Percentiles rank a stretch among this genome's conserved stretches.
Evolutionary conservation across 805 yeast species (phyloP).

Genomic region (Kodamaea hsintzibuensis): DNA sequence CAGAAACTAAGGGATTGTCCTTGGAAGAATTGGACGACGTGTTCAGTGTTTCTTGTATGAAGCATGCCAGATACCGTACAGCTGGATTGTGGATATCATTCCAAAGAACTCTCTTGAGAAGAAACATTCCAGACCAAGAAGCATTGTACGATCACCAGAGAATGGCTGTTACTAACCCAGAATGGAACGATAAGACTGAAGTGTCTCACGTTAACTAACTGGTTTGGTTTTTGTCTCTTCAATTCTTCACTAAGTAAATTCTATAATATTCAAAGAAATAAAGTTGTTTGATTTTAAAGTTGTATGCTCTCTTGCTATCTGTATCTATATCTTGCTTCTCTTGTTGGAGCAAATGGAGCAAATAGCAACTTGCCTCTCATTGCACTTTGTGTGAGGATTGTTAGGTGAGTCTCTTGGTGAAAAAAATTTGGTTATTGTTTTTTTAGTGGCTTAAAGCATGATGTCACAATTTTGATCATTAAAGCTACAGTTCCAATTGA

Average conservation of each 20-base stretch:
- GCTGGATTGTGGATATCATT: constrained; percentile 39
- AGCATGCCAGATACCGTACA: constrained; percentile 52
- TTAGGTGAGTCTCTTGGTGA: no score
- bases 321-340: no score
- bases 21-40: constrained; percentile 78
- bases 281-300: not conserved
- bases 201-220: constrained; percentile 35
- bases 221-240: not conserved
- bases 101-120: constrained; percentile 46
- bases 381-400: no score
- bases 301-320: no score
- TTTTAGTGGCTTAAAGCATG: no score
- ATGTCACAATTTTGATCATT: no score
- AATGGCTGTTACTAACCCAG: constrained; percentile 59
- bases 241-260: constrained; percentile 1
- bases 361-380: no score
- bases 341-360: no score
- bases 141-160: constrained; percentile 60
- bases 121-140: constrained; percentile 47
- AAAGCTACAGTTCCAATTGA: no score
- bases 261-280: not conserved
- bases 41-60: constrained; percentile 58
- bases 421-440: no score
- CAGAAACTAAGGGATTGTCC: constrained; percentile 72
- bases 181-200: constrained; percentile 63